Base-by-base conservation (phyloP, 2,329 filamentous ascomycete species). In the Aciculosporium take region DNA sequence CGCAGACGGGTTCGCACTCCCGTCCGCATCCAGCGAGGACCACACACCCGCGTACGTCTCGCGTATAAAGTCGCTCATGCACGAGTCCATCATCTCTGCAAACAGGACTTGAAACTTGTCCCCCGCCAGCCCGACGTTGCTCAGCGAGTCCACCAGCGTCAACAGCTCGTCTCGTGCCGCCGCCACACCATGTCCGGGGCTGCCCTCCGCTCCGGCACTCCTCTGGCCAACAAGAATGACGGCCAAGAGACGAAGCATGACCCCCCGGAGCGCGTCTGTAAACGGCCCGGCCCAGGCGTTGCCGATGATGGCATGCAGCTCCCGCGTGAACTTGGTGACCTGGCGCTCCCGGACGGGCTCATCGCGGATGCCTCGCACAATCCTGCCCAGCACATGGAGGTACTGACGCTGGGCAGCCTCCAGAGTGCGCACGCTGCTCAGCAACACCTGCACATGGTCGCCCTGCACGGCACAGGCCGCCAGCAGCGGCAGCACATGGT, bases 101-200 rank as follows among this genome's bases (percentile, higher is more conserved):
- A 86, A 80, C 28, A 82, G 65, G 24, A 81, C 71, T 52, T 86
- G 79, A 39, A 83, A 82, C 37, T 65, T 68, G 51, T 83, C 77
- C 21, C 79, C 80, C 1, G 77, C 77, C 15, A 87, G 62, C 0
- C 82, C 83, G 18, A 85, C 74, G 36, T 72, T 67, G 48, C 71
- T 64, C 13, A 87, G 61, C 7, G 74, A 71, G 37, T 72, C 67
- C 2, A 82, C 62, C 15, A 84, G 59, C 31, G 66, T 55, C 24
- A 74, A 58, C 36, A 84, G 60, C 38, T 74, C 68, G 25, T 66
- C 61, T 28, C 68, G 65, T 43, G 71, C 65, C 39, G 51, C 57
- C 3, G 63, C 56, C 8, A 60, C 54, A 29, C 53, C 51, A 25
- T 52, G 37, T 7, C 18, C 24, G 7, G 34, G 32, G 12, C 49